Conservation (phyloP, 345 rosid genomes). For the Populus alba region DNA sequence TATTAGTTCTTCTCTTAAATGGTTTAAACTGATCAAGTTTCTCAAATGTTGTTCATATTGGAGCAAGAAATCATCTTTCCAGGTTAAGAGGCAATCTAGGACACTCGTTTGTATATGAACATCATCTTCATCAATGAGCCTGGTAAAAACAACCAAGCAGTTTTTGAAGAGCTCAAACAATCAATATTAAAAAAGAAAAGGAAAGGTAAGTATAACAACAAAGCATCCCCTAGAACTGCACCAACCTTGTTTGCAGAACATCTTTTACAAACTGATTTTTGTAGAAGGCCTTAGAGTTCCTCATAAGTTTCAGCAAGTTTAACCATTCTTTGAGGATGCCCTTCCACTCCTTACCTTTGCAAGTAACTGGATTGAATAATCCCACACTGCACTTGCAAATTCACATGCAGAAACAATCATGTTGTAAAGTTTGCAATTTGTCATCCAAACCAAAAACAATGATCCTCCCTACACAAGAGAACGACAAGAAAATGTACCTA, state of each 20-base stretch:
- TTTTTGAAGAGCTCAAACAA: background rate
- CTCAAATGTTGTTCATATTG: constrained; percentile 71
- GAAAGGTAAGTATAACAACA: constrained; percentile 1
- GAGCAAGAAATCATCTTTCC: constrained; percentile 70
- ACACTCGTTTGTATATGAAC: constrained; percentile 70
- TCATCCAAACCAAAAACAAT: background rate
- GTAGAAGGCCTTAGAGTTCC: constrained; percentile 56
- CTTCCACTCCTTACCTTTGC: constrained; percentile 81
- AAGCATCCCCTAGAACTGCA: constrained; percentile 11
- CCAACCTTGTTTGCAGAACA: constrained; percentile 70
- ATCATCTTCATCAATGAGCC: constrained; percentile 90
- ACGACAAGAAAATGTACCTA: constrained; percentile 12
- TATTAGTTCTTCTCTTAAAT: constrained; percentile 74
- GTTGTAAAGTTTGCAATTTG: background rate
- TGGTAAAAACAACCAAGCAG: constrained; percentile 29
- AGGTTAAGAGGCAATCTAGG: constrained; percentile 77
- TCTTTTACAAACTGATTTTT: constrained; percentile 63
- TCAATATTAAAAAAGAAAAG: background rate
- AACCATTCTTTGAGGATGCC: constrained; percentile 79
- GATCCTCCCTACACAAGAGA: background rate
- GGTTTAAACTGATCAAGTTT: constrained; percentile 70
- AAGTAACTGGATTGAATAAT: constrained; percentile 43
- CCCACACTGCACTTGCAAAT: constrained; percentile 51
- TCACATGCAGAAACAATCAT: constrained; percentile 5
- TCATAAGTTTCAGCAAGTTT: constrained; percentile 67